phyloP scores from a whole-genome alignment of 768 basidiomycete species.

The Trametes elegans region DNA sequence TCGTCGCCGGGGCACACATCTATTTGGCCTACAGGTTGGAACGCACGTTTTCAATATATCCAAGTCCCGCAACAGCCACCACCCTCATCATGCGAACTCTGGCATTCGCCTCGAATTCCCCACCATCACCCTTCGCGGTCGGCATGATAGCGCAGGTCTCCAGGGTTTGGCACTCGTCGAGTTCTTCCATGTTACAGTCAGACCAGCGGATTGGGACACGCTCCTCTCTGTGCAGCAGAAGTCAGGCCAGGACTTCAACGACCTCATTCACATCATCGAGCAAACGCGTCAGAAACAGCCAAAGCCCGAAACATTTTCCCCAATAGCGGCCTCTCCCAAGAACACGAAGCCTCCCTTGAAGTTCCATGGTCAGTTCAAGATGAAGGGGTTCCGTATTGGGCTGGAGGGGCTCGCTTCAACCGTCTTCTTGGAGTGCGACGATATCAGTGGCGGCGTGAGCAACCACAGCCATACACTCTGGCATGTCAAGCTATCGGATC shows the following conservation, averaged over 20 bases:
- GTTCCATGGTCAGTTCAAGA: slow-evolving; percentile 56
- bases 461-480: slow-evolving; percentile 51
- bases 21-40: slow-evolving; percentile 64
- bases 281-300: slow-evolving; percentile 45
- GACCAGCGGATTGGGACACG: slow-evolving; percentile 82
- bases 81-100: slow-evolving; percentile 40
- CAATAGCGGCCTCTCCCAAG: no score
- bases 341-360: slow-evolving; percentile 24
- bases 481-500: slow-evolving; percentile 68
- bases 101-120: slow-evolving; percentile 67
- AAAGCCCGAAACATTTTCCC: slow-evolving; percentile 3
- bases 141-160: slow-evolving; percentile 47
- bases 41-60: slow-evolving; percentile 63
- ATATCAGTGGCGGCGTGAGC: slow-evolving; percentile 62
- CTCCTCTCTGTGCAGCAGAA: slow-evolving; percentile 82
- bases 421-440: slow-evolving; percentile 71
- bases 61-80: slow-evolving; percentile 27
- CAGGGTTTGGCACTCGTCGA: slow-evolving; percentile 62
- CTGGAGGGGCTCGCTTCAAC: slow-evolving; percentile 73
- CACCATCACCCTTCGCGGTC: slow-evolving; percentile 59
- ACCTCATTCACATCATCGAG: slow-evolving; percentile 64
- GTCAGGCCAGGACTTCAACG: slow-evolving; percentile 87
- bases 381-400: slow-evolving; percentile 80
- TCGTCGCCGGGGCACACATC: slow-evolving; percentile 33
- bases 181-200: slow-evolving; percentile 68